These are phyloP conservation scores for Herpotrichia juniperi DNA, from an alignment of 2,329 filamentous ascomycete species.

Conservation along the genomic window DNA sequence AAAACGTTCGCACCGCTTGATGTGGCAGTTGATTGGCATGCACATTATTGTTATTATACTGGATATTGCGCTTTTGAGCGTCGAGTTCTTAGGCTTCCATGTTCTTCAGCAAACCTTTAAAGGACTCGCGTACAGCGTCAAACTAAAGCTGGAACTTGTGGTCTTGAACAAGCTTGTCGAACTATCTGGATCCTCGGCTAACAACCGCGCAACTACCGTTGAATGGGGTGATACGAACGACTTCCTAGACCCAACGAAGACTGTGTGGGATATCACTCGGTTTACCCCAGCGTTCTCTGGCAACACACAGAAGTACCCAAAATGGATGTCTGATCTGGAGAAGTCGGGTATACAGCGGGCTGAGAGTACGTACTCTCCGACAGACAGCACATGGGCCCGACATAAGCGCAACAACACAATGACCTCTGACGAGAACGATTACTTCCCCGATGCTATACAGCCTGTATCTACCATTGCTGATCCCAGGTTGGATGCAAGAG, in stretches of 20 bases:
- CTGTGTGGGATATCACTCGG: constrained; percentile 23
- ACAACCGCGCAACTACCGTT: constrained; percentile 9
- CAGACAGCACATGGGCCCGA: constrained; percentile 16
- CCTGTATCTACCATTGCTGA: constrained; percentile 12
- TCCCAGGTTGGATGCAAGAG: constrained; percentile 15
- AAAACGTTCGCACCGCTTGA: constrained; percentile 28
- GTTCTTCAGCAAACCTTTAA: constrained; percentile 46
- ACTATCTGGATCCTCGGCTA: constrained; percentile 10
- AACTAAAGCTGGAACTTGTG: constrained; percentile 59
- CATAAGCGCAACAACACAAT: constrained; percentile 10
- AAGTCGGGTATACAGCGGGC: constrained; percentile 16
- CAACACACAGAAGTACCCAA: constrained; percentile 21
- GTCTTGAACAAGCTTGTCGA: constrained; percentile 54
- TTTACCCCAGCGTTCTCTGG: constrained; percentile 22
- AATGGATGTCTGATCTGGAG: constrained; percentile 26
- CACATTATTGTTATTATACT: constrained; percentile 46
- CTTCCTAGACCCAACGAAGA: constrained; percentile 25
- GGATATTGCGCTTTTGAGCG: constrained; percentile 41
- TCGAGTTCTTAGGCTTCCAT: constrained; percentile 40
- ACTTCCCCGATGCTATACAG: constrained; percentile 16
- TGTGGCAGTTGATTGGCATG: constrained; percentile 45
- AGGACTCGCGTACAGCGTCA: constrained; percentile 47
- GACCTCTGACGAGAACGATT: constrained; percentile 12
- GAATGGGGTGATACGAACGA: constrained; percentile 23
- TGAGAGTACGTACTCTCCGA: constrained; percentile 20